Evolutionary conservation across 2,329 filamentous ascomycete species (phyloP).

Genomic region (Cryphonectria radicalis): DNA sequence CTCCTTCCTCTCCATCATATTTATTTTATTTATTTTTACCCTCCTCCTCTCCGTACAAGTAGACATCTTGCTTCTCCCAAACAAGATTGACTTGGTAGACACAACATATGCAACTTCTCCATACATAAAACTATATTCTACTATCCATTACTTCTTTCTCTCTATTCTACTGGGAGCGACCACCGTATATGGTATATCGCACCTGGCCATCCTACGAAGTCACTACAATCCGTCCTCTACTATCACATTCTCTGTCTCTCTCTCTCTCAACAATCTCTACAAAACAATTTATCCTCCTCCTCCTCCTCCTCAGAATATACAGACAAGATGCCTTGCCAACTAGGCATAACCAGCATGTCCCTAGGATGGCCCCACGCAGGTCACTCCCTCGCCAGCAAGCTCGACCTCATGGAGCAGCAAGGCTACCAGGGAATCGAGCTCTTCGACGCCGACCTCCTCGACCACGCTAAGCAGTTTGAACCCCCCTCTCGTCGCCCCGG

Average conservation of each 20-base stretch:
- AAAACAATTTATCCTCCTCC: slow-evolving; percentile 10
- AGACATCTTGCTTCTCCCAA: background rate
- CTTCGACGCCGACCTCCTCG: slow-evolving; percentile 76
- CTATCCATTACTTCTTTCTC: too few species aligned
- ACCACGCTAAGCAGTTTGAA: slow-evolving; percentile 37
- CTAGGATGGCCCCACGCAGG: slow-evolving; percentile 71
- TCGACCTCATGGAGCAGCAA: slow-evolving; percentile 67
- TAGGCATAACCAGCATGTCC: slow-evolving; percentile 77
- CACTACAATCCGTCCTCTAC: background rate
- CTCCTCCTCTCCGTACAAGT: background rate
- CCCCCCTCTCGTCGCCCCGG: slow-evolving; percentile 19
- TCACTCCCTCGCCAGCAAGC: slow-evolving; percentile 69
- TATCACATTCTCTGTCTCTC: background rate
- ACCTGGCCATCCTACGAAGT: background rate
- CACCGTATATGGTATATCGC: background rate
- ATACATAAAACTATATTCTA: background rate
- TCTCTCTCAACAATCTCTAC: background rate
- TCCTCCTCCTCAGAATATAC: background rate
- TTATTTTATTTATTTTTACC: background rate
- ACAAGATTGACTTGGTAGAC: background rate
- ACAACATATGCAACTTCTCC: background rate
- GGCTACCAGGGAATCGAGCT: slow-evolving; percentile 74
- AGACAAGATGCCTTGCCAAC: slow-evolving; percentile 55
- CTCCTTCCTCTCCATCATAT: background rate
- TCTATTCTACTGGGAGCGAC: too few species aligned